phyloP scores from a whole-genome alignment of 306 rosid genomes.

The Calophaca sinica region DNA sequence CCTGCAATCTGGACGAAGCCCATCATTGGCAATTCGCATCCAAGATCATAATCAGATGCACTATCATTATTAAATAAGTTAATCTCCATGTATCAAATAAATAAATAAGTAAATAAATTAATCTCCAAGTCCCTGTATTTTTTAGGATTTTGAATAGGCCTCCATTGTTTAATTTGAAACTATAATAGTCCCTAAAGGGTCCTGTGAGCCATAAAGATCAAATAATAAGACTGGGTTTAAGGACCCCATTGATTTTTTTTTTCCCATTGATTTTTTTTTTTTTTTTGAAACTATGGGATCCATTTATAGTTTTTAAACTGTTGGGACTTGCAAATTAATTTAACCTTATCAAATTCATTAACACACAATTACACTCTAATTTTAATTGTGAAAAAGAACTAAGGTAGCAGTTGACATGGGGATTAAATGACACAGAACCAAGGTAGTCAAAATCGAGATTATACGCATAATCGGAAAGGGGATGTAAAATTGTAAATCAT shows the following conservation, averaged over 20 bases:
- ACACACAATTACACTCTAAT: constrained; percentile 8
- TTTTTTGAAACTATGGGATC: neutral
- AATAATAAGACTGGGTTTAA: constrained; percentile 18
- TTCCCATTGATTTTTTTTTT: neutral
- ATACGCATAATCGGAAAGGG: too few relatives aligned
- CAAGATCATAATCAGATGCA: constrained; percentile 30
- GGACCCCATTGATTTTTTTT: neutral
- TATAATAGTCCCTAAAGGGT: neutral
- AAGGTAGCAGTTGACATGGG: neutral
- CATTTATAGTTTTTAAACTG: constrained; percentile 23
- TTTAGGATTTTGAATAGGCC: constrained; percentile 11
- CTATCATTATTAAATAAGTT: neutral
- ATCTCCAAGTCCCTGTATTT: neutral
- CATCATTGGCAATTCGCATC: constrained; percentile 21
- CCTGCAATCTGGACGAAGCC: constrained; percentile 81
- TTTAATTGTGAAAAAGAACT: neutral
- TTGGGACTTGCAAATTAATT: neutral
- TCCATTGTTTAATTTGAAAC: neutral
- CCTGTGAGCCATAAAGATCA: constrained; percentile 5
- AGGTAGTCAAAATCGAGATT: too few relatives aligned
- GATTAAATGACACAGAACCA: neutral
- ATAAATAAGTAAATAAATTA: constrained; percentile 15
- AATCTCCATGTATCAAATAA: too few relatives aligned
- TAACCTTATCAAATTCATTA: constrained; percentile 10
- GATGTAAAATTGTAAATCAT: too few relatives aligned